Evolutionary conservation across 441 rosid genomes (phyloP).

Genomic region (Gossypium lobatum): DNA sequence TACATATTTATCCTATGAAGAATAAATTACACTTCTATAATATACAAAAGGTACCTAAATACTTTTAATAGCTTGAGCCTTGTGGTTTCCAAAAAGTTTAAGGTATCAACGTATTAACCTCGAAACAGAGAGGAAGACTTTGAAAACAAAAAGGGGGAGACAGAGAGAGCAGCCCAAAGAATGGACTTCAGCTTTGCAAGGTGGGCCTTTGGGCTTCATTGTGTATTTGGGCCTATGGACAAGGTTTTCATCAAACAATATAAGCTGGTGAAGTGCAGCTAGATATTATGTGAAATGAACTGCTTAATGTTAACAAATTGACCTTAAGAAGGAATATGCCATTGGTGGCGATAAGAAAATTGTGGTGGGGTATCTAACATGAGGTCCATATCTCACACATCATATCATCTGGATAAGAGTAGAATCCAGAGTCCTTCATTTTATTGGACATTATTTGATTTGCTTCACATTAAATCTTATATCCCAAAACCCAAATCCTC

Average conservation of each 20-base stretch:
- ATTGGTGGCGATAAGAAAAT: neutral
- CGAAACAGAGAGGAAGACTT: neutral
- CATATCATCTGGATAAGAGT: slow-evolving; percentile 49
- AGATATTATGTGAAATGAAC: neutral
- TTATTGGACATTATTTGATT: slow-evolving; percentile 39
- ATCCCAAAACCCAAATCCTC: neutral
- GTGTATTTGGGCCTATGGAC: neutral
- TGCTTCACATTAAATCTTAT: slow-evolving; percentile 25
- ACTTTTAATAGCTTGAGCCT: too few relatives aligned
- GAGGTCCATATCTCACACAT: slow-evolving; percentile 41
- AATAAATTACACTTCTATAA: too few relatives aligned
- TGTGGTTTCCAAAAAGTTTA: neutral
- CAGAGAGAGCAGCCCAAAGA: neutral
- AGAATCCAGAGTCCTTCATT: slow-evolving; percentile 39
- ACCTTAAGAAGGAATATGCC: neutral
- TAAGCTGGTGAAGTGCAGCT: neutral
- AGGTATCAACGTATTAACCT: neutral
- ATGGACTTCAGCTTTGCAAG: neutral
- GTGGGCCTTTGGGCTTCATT: neutral
- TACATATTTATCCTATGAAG: too few relatives aligned
- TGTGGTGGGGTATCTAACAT: slow-evolving; percentile 15
- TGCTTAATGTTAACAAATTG: neutral
- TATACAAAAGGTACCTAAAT: too few relatives aligned
- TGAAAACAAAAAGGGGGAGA: neutral
- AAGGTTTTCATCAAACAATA: neutral